A percentile compares a stretch with the other conserved stretches of the same genome.
Conservation (phyloP, 306 rosid species). For the Erythrophleum fordii region DNA sequence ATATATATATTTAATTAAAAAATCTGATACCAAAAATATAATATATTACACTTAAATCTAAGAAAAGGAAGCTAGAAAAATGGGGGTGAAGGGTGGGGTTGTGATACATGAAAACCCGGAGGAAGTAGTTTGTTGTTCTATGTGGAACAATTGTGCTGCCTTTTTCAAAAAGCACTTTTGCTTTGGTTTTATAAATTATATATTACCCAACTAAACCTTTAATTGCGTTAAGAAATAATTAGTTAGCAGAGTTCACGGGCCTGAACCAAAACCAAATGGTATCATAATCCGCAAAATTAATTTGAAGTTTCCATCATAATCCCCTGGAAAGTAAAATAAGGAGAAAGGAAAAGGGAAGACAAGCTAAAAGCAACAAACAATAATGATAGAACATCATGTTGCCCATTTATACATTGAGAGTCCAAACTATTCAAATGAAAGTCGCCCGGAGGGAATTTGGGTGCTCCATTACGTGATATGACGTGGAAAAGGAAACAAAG, state of each 20-base stretch:
- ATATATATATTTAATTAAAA: too few species aligned
- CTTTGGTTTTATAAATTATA: slow-evolving; percentile 7
- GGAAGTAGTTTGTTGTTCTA: slow-evolving; percentile 30
- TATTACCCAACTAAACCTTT: slow-evolving; percentile 10
- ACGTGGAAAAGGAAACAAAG: background rate
- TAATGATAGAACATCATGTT: background rate
- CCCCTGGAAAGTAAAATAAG: background rate
- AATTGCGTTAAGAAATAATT: background rate
- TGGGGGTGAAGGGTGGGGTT: slow-evolving; percentile 32
- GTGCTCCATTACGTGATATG: background rate
- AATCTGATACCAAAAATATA: too few species aligned
- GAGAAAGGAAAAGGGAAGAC: background rate
- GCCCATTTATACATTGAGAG: background rate
- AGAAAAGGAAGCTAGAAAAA: slow-evolving; percentile 35
- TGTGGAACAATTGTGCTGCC: slow-evolving; percentile 63
- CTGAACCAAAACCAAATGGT: background rate
- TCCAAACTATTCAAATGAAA: background rate
- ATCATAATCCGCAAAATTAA: background rate
- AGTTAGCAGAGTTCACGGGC: background rate
- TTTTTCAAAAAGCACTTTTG: slow-evolving; percentile 39
- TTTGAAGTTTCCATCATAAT: background rate
- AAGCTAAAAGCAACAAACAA: background rate
- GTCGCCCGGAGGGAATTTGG: background rate
- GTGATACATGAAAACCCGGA: slow-evolving; percentile 35
- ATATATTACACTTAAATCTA: too few species aligned